Evolutionary conservation across 352 stramenopile species (phyloP).

Genomic region (Plasmopara viticola): DNA sequence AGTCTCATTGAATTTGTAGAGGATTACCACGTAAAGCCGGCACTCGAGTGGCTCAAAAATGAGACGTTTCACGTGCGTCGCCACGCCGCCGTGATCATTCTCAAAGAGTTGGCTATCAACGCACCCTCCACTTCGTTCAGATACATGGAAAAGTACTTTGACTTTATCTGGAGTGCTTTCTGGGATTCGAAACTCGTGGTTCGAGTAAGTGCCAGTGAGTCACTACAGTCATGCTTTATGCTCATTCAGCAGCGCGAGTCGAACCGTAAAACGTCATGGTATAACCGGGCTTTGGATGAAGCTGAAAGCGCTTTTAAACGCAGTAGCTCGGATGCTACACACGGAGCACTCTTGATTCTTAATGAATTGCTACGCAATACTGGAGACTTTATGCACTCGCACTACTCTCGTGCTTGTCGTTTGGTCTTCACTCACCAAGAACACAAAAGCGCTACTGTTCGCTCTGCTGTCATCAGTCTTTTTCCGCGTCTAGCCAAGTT

Average conservation of each 20-base stretch:
- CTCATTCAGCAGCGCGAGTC: slow-evolving; percentile 85
- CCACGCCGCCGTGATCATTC: slow-evolving; percentile 81
- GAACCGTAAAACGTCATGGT: slow-evolving; percentile 80
- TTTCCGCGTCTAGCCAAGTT: slow-evolving; percentile 85
- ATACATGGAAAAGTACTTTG: slow-evolving; percentile 88
- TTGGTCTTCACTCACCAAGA: slow-evolving; percentile 73
- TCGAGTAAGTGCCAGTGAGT: slow-evolving; percentile 74
- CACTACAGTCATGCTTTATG: slow-evolving; percentile 78
- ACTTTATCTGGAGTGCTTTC: slow-evolving; percentile 87
- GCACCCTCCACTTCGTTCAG: slow-evolving; percentile 79
- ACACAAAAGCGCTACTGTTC: slow-evolving; percentile 73
- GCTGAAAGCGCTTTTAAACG: slow-evolving; percentile 63
- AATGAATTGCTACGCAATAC: slow-evolving; percentile 85
- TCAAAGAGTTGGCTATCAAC: slow-evolving; percentile 84
- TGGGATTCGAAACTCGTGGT: slow-evolving; percentile 78
- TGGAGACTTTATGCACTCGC: slow-evolving; percentile 84
- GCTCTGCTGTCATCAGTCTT: slow-evolving; percentile 77
- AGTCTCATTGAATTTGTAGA: slow-evolving; percentile 87
- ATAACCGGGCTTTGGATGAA: slow-evolving; percentile 72
- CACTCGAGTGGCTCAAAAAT: slow-evolving; percentile 85
- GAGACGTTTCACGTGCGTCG: slow-evolving; percentile 84
- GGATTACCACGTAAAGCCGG: slow-evolving; percentile 83
- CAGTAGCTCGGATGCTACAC: slow-evolving; percentile 71
- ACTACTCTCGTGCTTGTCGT: slow-evolving; percentile 68
- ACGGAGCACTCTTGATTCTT: slow-evolving; percentile 76